phyloP scores from a whole-genome alignment of 2,329 filamentous ascomycete species.

The Emmonsiellopsis sp. region DNA sequence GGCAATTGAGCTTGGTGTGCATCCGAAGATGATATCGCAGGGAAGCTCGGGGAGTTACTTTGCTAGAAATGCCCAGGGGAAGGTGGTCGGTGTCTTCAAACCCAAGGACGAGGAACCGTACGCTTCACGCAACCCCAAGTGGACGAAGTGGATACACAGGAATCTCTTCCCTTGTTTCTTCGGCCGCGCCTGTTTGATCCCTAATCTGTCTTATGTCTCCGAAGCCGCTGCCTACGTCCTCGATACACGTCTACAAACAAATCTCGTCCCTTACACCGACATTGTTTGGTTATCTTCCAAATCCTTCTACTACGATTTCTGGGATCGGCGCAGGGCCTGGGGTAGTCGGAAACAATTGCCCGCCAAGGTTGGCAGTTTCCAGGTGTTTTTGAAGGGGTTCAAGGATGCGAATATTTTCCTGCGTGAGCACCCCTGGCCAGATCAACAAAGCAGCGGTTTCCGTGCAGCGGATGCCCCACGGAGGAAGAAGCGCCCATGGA shows the following conservation, averaged over 20 bases:
- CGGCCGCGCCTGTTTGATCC: conserved; percentile 87
- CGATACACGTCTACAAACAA: conserved; percentile 77
- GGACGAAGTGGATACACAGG: conserved; percentile 99
- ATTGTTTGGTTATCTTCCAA: conserved; percentile 91
- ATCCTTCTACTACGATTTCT: conserved; percentile 97
- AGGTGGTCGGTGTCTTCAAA: conserved; percentile 96
- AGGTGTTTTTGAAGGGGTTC: conserved; percentile 93
- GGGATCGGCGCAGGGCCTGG: conserved; percentile 82
- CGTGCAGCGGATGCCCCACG: conserved; percentile 57
- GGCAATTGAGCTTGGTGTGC: conserved; percentile 82
- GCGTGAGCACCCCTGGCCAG: conserved; percentile 92
- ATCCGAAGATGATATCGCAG: conserved; percentile 93
- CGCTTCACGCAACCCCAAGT: conserved; percentile 92
- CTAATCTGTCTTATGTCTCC: conserved; percentile 94
- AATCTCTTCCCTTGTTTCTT: conserved; percentile 98
- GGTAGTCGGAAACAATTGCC: conserved; percentile 79
- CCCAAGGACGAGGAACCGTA: conserved; percentile 99
- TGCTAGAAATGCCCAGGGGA: conserved; percentile 80
- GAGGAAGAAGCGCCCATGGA: conserved; percentile 64
- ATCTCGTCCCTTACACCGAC: conserved; percentile 93
- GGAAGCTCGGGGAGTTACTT: conserved; percentile 98
- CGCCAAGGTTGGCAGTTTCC: conserved; percentile 88
- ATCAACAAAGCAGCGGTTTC: conserved; percentile 65
- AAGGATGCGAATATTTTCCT: conserved; percentile 96
- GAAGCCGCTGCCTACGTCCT: conserved; percentile 95